Conservation (phyloP, 164 flowering plant species). For the Paratinospora sagittata region DNA sequence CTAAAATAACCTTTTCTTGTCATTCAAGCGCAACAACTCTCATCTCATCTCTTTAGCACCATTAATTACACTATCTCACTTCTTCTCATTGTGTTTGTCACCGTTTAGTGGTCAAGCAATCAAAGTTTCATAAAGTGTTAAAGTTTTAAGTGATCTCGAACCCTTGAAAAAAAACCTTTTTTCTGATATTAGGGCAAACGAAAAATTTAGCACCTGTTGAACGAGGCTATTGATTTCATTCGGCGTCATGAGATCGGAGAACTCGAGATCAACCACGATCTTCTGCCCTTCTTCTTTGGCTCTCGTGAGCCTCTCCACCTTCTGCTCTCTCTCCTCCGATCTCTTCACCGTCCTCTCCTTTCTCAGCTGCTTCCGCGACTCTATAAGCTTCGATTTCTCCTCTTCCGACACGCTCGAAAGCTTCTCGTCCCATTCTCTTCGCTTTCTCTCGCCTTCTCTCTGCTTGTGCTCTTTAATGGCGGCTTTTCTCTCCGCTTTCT, state of each 20-base stretch:
- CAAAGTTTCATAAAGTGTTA: no score
- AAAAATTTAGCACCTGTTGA: conserved; percentile 68
- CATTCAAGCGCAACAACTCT: no score
- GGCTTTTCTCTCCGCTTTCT: conserved; percentile 81
- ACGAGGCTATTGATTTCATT: conserved; percentile 73
- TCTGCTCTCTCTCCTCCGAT: conserved; percentile 53
- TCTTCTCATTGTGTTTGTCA: no score
- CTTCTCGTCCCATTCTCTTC: conserved; percentile 69
- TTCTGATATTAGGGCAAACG: conserved; percentile 11
- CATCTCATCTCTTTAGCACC: no score
- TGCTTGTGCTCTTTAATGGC: conserved; percentile 53
- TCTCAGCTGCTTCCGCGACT: conserved; percentile 45
- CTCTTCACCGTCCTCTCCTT: conserved; percentile 78
- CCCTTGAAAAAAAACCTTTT: no score
- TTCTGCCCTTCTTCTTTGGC: conserved; percentile 76
- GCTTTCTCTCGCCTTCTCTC: conserved; percentile 58
- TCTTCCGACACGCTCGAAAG: conserved; percentile 46
- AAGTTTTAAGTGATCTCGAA: no score
- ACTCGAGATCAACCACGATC: conserved; percentile 78
- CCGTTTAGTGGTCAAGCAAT: no score
- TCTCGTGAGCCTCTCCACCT: conserved; percentile 40
- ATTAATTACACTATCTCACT: no score
- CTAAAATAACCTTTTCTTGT: no score
- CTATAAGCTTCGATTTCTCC: conserved; percentile 56
- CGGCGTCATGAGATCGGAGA: conserved; percentile 62